phyloP scores from a whole-genome alignment of 768 basidiomycete genomes.

The Cystofilobasidium bisporidii region DNA sequence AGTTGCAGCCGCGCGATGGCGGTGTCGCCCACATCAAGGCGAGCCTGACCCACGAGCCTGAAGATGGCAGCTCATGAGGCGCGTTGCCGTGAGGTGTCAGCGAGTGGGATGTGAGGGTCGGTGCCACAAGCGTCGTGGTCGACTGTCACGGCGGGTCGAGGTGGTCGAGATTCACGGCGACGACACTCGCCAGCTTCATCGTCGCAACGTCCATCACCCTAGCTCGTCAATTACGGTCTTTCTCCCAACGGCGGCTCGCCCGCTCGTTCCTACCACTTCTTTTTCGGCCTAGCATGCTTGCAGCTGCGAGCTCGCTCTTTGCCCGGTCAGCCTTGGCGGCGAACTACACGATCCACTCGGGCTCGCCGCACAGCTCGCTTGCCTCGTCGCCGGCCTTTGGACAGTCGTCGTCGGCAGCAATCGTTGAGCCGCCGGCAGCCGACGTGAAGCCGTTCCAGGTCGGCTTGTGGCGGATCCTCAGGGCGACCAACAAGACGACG shows the following conservation, averaged over 20 bases:
- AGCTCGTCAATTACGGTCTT: neutral
- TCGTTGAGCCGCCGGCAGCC: neutral
- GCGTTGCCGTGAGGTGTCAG: too few species aligned
- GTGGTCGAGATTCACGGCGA: too few species aligned
- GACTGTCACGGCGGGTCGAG: too few species aligned
- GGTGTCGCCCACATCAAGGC: too few species aligned
- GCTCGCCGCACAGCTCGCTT: conserved; percentile 7
- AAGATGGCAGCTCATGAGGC: too few species aligned
- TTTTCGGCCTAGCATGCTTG: conserved; percentile 49
- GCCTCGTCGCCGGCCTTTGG: conserved; percentile 45
- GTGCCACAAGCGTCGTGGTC: too few species aligned
- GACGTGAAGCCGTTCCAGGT: conserved; percentile 51
- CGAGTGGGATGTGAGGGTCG: too few species aligned
- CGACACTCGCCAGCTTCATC: too few species aligned
- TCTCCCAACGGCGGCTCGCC: too few species aligned
- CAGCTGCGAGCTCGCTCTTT: conserved; percentile 75
- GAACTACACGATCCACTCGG: conserved; percentile 50
- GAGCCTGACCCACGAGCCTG: too few species aligned
- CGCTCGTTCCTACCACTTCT: neutral
- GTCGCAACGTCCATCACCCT: too few species aligned
- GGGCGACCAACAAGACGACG: conserved; percentile 78
- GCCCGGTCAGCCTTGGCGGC: conserved; percentile 69
- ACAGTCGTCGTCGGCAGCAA: conserved; percentile 30
- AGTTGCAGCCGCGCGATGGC: too few species aligned
- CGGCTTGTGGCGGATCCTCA: conserved; percentile 81